A percentile compares a stretch with the other conserved stretches of the same genome.
Conservation (phyloP, 148 eudicot genomes). For the Chenopodium album region DNA sequence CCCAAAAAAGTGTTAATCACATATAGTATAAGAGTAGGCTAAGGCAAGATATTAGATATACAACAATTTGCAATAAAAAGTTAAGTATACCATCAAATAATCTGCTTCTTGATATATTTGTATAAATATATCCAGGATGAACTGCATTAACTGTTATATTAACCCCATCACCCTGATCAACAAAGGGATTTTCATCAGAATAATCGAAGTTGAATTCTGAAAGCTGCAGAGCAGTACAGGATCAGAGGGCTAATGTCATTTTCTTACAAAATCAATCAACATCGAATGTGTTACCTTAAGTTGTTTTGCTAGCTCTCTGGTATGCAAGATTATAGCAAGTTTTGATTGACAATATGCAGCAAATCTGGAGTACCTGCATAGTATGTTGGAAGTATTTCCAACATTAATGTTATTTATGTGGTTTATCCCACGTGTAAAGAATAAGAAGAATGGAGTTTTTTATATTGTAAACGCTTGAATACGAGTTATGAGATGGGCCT, state of each 20-base stretch:
- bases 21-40: not conserved
- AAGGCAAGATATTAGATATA: not conserved
- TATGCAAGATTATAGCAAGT: conserved; percentile 76
- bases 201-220: not conserved
- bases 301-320: conserved; percentile 61
- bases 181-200: not conserved
- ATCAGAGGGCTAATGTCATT: not conserved
- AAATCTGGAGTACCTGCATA: conserved; percentile 52
- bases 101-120: conserved; percentile 42
- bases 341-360: conserved; percentile 85
- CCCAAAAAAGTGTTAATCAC: not conserved
- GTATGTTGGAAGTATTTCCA: too few species aligned
- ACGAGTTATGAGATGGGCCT: too few species aligned
- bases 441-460: too few species aligned
- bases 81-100: conserved; percentile 31
- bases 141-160: conserved; percentile 60
- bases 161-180: conserved; percentile 31
- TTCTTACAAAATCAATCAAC: not conserved
- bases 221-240: not conserved
- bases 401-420: too few species aligned
- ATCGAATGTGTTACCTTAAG: conserved; percentile 43
- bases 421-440: too few species aligned
- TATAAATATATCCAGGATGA: conserved; percentile 56
- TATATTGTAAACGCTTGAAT: too few species aligned
- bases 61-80: not conserved